These are phyloP conservation scores for Globisporangium irregulare DNA, from an alignment of 352 stramenopile genomes.

Conservation along the genomic window DNA sequence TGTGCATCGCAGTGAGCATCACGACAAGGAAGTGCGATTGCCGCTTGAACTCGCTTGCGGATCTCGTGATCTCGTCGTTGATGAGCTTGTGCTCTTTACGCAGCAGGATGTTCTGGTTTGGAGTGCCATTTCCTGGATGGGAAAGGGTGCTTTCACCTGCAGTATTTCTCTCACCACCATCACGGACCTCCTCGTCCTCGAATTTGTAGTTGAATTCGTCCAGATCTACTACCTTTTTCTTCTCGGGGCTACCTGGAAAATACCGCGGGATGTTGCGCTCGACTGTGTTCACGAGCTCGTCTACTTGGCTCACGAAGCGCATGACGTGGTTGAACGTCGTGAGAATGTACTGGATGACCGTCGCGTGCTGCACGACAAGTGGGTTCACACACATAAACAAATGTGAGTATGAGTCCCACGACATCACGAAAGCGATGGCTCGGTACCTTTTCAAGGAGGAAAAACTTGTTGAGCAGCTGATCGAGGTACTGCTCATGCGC, in stretches of 20 bases:
- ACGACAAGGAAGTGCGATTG: constrained; percentile 70
- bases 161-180: constrained; percentile 2
- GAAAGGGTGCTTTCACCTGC: neutral
- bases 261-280: constrained; percentile 43
- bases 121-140: neutral
- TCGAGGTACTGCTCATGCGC: constrained; percentile 64
- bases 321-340: constrained; percentile 76
- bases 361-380: constrained; percentile 36
- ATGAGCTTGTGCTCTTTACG: constrained; percentile 18
- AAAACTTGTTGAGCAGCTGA: constrained; percentile 61
- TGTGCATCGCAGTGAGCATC: constrained; percentile 71
- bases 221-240: neutral
- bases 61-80: constrained; percentile 34
- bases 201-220: constrained; percentile 2
- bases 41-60: constrained; percentile 52
- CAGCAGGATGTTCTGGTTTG: constrained; percentile 2
- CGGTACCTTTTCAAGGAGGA: constrained; percentile 66
- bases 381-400: neutral
- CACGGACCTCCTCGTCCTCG: neutral
- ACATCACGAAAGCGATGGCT: neutral
- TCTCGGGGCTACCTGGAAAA: constrained; percentile 22
- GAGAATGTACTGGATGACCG: constrained; percentile 67
- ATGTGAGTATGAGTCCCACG: neutral
- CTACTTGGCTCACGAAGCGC: constrained; percentile 47
- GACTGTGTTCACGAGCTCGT: constrained; percentile 46